Percentiles rank a stretch among this genome's conserved stretches.
Evolutionary conservation across 2,329 filamentous ascomycete genomes (phyloP).

Genomic region (Talaromyces sp.): DNA sequence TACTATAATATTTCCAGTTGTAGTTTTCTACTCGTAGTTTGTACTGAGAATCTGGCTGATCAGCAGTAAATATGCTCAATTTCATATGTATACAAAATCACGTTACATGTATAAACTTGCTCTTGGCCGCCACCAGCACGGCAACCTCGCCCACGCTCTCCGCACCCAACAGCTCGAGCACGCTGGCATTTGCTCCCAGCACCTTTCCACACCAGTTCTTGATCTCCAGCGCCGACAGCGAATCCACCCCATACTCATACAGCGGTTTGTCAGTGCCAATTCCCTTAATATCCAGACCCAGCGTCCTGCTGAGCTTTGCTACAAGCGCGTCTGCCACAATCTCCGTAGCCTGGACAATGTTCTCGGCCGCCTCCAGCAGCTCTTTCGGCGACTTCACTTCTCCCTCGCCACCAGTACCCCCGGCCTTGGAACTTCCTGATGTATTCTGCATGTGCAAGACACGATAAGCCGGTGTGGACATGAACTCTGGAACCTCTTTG

Average conservation of each 20-base stretch:
- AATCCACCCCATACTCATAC: constrained; percentile 4
- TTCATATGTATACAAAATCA: background rate
- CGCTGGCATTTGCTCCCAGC: constrained; percentile 6
- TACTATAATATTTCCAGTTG: background rate
- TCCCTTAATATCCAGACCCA: background rate
- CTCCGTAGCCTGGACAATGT: no score
- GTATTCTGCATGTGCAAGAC: no score
- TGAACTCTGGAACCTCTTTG: no score
- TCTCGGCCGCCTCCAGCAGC: no score
- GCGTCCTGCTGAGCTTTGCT: background rate
- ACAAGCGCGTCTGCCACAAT: background rate
- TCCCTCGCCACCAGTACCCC: no score
- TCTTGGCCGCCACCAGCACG: background rate
- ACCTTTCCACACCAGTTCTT: constrained; percentile 12
- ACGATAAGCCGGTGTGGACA: no score
- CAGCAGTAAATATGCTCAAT: background rate
- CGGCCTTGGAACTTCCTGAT: no score
- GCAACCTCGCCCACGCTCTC: background rate
- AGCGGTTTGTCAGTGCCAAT: background rate
- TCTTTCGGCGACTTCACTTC: no score
- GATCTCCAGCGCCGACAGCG: constrained; percentile 16
- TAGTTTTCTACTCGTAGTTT: background rate
- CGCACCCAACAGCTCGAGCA: background rate
- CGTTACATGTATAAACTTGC: background rate
- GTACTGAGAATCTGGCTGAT: background rate